Base-by-base conservation (phyloP, 495 filamentous ascomycete species). In the Haplographium delicatum region DNA sequence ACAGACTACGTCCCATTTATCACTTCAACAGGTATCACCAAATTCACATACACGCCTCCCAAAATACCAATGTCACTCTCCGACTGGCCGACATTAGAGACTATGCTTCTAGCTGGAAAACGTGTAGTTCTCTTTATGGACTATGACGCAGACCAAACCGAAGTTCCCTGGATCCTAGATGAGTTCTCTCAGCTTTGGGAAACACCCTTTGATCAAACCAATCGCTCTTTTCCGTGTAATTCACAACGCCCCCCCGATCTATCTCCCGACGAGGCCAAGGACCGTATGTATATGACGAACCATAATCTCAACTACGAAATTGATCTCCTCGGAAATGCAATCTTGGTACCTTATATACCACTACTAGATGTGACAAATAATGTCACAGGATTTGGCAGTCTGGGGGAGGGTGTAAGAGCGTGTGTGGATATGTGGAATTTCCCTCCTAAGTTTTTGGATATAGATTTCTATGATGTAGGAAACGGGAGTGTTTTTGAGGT, bases 401-500 rank as follows among this genome's bases (percentile, higher is more conserved):
- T 96, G 28, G 90, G 88, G 0, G 40, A 65, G 23, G 83, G 82
- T 65, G 78, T 81, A 0, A 62, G 76, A 4, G 76, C 80, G 39
- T 97, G 91, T 65, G 75, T 74, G 70, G 73, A 53, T 0, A 66
- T 67, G 18, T 95, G 88, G 87, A 71, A 70, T n/a, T 79, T 83
- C 26, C 75, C 89, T 1, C 91, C 91, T 0, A 95, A 87, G 62
- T 89, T 95, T 59, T 73, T 97, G 11, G 81, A 95, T 23, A 89
- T 96, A 4, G 91, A 97, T 64, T 96, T 86, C 63, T 96, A 95
- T 67, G 86, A 94, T 59, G 68, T 69, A 27, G 88, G 86, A 3
- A 76, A 79, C 46, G 91, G 91, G n/a, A 85, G 86, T 7, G 91
- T 96, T 35, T 96, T 97, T 61, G 81, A 91, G 62, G 89, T 91